A percentile compares a stretch with the other conserved stretches of the same genome.
Evolutionary conservation across 2,329 filamentous ascomycete genomes (phyloP).

Genomic region (Ceratocystis destructans): DNA sequence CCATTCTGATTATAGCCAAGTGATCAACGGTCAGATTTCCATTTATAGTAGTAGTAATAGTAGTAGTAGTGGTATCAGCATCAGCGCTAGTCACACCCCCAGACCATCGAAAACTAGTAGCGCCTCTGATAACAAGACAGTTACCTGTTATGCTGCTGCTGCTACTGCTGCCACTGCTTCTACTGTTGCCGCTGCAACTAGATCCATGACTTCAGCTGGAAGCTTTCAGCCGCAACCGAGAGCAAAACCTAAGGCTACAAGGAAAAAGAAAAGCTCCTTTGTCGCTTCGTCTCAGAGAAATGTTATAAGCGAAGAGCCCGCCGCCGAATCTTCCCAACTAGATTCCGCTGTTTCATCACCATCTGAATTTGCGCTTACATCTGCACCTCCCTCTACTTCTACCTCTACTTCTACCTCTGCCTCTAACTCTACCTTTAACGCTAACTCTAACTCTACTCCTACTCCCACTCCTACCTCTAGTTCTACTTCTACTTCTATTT

Average conservation of each 20-base stretch:
- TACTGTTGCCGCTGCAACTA: background rate
- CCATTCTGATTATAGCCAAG: background rate
- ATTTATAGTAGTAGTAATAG: background rate
- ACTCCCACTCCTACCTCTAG: background rate
- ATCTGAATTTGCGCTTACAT: constrained; percentile 5
- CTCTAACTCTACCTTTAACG: background rate
- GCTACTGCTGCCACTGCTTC: background rate
- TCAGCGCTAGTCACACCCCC: constrained; percentile 1
- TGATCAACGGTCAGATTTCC: background rate
- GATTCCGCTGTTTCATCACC: constrained; percentile 10
- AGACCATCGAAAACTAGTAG: background rate
- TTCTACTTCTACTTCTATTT: background rate
- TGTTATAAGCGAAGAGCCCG: constrained; percentile 17
- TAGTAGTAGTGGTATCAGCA: background rate
- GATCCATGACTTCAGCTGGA: background rate
- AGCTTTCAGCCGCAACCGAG: constrained; percentile 4
- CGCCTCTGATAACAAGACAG: background rate
- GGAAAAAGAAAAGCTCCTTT: background rate
- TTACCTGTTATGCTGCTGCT: background rate
- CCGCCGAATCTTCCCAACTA: background rate
- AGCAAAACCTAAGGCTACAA: background rate
- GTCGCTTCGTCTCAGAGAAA: constrained; percentile 10
- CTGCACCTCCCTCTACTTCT: background rate
- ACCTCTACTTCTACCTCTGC: background rate
- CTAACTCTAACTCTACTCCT: background rate